Conservation (phyloP, 139 green algal genomes). For the Chlamydomonas asymmetrica region DNA sequence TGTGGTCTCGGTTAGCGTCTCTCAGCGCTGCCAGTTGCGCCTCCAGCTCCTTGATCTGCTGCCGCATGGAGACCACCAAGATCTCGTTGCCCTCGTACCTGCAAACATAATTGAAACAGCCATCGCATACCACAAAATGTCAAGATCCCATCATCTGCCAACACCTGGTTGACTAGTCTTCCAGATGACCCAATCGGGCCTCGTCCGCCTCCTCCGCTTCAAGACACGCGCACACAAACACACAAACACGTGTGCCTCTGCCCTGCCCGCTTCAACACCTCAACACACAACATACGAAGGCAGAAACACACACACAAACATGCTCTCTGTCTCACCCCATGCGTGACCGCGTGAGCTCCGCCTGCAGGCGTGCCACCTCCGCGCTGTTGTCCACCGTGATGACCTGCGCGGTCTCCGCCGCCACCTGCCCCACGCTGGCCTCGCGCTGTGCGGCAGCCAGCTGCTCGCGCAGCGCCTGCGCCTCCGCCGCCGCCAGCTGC, state of each 20-base stretch:
- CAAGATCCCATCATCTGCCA: too few relatives aligned
- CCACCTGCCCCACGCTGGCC: conserved; percentile 1
- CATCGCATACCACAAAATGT: too few relatives aligned
- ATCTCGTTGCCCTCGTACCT: conserved; percentile 34
- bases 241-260: too few relatives aligned
- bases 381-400: background rate
- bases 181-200: too few relatives aligned
- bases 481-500: conserved; percentile 7
- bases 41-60: conserved; percentile 29
- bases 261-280: too few relatives aligned
- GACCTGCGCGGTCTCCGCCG: conserved; percentile 2
- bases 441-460: conserved; percentile 5
- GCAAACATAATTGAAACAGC: too few relatives aligned
- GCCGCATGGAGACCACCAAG: conserved; percentile 24
- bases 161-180: too few relatives aligned
- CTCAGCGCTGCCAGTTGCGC: conserved; percentile 9
- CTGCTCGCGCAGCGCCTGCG: background rate
- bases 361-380: conserved; percentile 9
- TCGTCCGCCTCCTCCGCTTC: too few relatives aligned
- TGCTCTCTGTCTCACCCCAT: conserved; percentile 29
- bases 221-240: too few relatives aligned
- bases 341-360: conserved; percentile 4
- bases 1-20: conserved; percentile 19
- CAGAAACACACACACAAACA: too few relatives aligned
- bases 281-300: too few relatives aligned